Evolutionary conservation across 148 eudicot species (phyloP), one percentile per base, ranked within the genome.

Genomic region (Rhododendron simsii): DNA sequence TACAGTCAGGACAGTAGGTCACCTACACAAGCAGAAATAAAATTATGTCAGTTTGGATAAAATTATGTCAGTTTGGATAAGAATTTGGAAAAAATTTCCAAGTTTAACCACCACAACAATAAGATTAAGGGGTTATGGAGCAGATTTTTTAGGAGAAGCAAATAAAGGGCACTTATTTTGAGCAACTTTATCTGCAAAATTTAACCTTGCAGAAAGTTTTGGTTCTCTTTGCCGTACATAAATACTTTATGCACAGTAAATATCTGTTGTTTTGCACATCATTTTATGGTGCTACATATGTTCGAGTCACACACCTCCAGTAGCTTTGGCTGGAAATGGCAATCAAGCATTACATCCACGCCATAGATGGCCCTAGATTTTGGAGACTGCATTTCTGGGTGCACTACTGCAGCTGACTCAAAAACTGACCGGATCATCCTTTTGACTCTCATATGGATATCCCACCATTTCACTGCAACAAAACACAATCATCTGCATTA

Each of bases 301-400:
- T 80, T 80, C n/a, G 11, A 26, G 23, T 61, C 50, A 79, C 92
- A 30, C 79, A 97, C 99, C 99, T 97, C 99, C 85, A 97, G 86
- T 71, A 97, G 86, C 88, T 97, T 97, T 23, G 99, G 99, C 86
- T 88, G 88, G 90, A 93, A 94, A 83, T 91, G 86, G 57, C 88
- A 47, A 89, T 93, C 98, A 59, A 97, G 95, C 99, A 97, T 97
- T 86, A 97, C 98, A 91, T 97, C 99, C 33, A 97, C 87, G 16
- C 99, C 99, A 90, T 97, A 97, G 85, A 95, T 94, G 57, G 99
- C 99, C 89, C 99, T 88, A 69, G 99, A 92, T 75, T 87, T 93
- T 78, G 95, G 88, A 86, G 81, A 89, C 44, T 95, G 98, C 98
- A 94, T 97, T 91, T 94, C 94, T 44, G 98, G 99, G 88, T 95